Conservation (phyloP, 176 grass and related monocot species). For the Cymbopogon citratus region DNA sequence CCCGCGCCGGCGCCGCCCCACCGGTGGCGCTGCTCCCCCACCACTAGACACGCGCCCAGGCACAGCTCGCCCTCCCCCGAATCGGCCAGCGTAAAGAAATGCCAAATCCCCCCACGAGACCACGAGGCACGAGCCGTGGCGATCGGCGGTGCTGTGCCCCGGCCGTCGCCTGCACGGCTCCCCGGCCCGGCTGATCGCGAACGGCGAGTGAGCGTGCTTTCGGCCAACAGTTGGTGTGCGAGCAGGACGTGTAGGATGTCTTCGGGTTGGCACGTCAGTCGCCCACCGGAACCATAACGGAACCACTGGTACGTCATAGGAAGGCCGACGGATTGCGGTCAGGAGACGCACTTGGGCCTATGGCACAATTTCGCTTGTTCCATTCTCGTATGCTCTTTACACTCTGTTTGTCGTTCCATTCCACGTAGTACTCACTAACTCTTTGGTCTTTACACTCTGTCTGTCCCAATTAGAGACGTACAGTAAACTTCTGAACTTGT, state of each 20-base stretch:
- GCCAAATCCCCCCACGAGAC: neutral
- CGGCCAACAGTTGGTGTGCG: neutral
- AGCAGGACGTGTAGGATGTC: neutral
- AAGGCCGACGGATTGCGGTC: neutral
- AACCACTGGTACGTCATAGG: neutral
- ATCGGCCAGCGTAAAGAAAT: neutral
- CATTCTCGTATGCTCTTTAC: neutral
- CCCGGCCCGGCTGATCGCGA: neutral
- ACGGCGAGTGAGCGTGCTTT: neutral
- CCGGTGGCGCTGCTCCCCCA: too few species aligned
- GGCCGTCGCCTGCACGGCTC: neutral
- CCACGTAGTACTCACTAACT: too few species aligned
- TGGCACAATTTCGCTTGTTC: neutral
- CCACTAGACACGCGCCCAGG: conserved; percentile 40
- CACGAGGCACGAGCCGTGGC: neutral
- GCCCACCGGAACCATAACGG: conserved; percentile 10
- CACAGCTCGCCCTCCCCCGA: neutral
- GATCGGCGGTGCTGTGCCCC: neutral
- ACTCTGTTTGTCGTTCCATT: neutral
- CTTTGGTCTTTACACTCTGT: neutral
- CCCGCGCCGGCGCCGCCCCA: neutral
- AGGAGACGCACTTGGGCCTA: neutral
- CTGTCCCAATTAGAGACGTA: neutral
- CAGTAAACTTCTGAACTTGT: neutral
- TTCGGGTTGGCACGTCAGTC: conserved; percentile 12